phyloP scores from a whole-genome alignment of 345 rosid species.

The Salix dunnii region DNA sequence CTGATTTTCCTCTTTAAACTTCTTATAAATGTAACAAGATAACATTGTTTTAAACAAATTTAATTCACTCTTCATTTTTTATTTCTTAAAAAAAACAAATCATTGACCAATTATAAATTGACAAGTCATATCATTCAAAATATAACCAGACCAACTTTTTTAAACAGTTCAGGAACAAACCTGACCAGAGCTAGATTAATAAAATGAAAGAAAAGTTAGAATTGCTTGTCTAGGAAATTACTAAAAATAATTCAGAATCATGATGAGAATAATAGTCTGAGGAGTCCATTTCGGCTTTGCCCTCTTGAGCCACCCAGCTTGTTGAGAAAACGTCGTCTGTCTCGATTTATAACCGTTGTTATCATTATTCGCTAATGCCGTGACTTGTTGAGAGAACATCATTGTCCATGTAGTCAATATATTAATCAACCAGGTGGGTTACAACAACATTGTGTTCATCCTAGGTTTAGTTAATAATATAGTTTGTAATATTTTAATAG shows the following conservation, averaged over 20 bases:
- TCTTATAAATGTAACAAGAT: no score
- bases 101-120: no score
- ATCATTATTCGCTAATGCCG: background rate
- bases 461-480: background rate
- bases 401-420: background rate
- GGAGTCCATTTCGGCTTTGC: background rate
- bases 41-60: no score
- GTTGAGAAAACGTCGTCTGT: background rate
- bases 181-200: no score
- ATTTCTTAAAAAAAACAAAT: no score
- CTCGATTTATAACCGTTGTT: background rate
- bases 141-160: no score
- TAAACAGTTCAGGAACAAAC: no score
- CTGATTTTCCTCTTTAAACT: background rate
- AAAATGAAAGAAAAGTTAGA: background rate
- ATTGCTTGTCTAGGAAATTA: slow-evolving; percentile 6
- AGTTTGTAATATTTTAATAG: background rate
- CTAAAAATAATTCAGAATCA: background rate
- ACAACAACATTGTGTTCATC: slow-evolving; percentile 23
- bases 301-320: slow-evolving; percentile 5
- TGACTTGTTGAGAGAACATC: background rate
- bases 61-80: no score
- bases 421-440: slow-evolving; percentile 27
- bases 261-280: background rate
- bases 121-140: no score